phyloP scores from a whole-genome alignment of 2,329 filamentous ascomycete species.

The Aspergillus neotritici region DNA sequence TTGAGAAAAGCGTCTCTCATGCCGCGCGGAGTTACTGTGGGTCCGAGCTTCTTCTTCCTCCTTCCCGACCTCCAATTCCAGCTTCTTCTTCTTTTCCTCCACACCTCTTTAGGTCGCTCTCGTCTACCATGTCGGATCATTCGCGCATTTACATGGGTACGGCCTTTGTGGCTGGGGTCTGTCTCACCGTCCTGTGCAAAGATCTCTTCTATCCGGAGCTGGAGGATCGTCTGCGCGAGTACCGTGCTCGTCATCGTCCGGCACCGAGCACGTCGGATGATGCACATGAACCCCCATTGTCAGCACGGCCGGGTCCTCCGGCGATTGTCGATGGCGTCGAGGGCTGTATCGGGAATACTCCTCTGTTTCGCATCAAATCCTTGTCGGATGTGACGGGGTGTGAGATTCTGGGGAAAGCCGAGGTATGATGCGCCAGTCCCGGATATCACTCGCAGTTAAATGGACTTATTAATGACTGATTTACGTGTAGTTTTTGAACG shows the following conservation, averaged over 20 bases:
- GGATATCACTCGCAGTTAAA: not conserved
- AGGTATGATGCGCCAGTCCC: constrained; percentile 44
- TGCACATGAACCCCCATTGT: constrained; percentile 11
- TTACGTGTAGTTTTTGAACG: constrained; percentile 69
- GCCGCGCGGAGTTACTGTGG: constrained; percentile 9
- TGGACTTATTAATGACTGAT: constrained; percentile 7
- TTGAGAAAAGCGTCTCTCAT: constrained; percentile 8
- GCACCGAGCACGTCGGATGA: constrained; percentile 7
- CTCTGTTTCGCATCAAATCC: constrained; percentile 76
- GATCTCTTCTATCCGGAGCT: constrained; percentile 72
- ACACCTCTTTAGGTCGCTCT: not conserved
- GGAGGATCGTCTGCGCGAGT: constrained; percentile 53
- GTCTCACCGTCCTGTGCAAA: constrained; percentile 71
- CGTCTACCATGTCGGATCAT: constrained; percentile 27
- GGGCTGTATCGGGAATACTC: constrained; percentile 88
- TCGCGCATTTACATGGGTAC: constrained; percentile 54
- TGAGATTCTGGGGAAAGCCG: constrained; percentile 85
- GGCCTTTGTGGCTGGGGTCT: constrained; percentile 71
- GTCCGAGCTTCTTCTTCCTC: constrained; percentile 34
- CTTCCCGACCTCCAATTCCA: constrained; percentile 3
- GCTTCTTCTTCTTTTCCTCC: not conserved
- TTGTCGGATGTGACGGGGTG: constrained; percentile 83
- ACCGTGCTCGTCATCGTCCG: constrained; percentile 33
- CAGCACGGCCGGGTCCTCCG: constrained; percentile 30
- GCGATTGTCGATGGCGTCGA: constrained; percentile 73